These are phyloP conservation scores for Perilla frutescens DNA, from an alignment of 257 asterid genomes.

Conservation along the genomic window DNA sequence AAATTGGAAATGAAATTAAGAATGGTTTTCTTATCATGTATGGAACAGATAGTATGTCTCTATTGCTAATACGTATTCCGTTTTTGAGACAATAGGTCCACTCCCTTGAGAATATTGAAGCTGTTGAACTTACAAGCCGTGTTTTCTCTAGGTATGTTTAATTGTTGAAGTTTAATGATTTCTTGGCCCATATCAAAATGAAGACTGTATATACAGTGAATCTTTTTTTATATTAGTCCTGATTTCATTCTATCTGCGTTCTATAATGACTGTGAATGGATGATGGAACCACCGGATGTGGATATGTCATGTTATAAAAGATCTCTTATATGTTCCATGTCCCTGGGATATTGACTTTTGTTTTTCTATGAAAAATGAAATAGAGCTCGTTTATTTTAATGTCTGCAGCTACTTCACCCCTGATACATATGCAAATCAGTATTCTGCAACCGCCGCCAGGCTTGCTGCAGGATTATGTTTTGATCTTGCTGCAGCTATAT, in stretches of 20 bases:
- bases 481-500: constrained; percentile 91
- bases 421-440: constrained; percentile 91
- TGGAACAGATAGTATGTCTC: constrained; percentile 21
- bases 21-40: constrained; percentile 9
- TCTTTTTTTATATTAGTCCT: constrained; percentile 6
- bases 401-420: constrained; percentile 94
- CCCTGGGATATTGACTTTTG: constrained; percentile 10
- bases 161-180: constrained; percentile 17
- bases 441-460: constrained; percentile 93
- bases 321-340: constrained; percentile 23
- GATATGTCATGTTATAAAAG: constrained; percentile 22
- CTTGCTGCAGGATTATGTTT: constrained; percentile 98
- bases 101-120: constrained; percentile 76
- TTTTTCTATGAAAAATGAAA: constrained; percentile 17
- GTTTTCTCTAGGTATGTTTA: constrained; percentile 71
- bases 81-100: constrained; percentile 75
- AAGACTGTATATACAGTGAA: neutral
- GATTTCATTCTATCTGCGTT: constrained; percentile 17
- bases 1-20: neutral
- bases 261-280: constrained; percentile 18
- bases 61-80: constrained; percentile 34
- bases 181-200: constrained; percentile 4
- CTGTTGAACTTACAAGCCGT: constrained; percentile 82
- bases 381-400: constrained; percentile 26
- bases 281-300: constrained; percentile 19